phyloP scores from a whole-genome alignment of 2,329 filamentous ascomycete species.

The Chaetomium olivaceum region DNA sequence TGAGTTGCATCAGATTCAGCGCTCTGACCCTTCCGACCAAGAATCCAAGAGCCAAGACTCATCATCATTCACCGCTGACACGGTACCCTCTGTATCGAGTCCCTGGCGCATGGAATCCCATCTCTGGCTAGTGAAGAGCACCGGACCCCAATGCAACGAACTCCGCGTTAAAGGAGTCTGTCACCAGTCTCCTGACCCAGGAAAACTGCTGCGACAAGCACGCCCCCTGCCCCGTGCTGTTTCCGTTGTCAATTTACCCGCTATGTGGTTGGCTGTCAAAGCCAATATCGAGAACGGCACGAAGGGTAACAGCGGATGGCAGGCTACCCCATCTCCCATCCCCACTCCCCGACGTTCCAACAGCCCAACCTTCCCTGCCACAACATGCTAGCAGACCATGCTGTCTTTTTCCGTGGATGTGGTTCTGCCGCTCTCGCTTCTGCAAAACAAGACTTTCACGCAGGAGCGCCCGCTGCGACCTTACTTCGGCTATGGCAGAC shows the following conservation, averaged over 20 bases:
- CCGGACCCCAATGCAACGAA: not conserved
- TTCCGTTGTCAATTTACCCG: not conserved
- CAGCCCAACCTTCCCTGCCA: not conserved
- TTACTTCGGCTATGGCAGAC: not conserved
- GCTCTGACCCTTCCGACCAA: not conserved
- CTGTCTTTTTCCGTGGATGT: not conserved
- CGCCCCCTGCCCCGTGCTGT: not conserved
- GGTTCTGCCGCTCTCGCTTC: slow-evolving; percentile 24
- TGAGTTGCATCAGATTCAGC: not conserved
- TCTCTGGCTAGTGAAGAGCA: not conserved
- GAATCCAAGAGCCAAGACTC: not conserved
- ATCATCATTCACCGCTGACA: not conserved
- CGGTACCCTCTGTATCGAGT: too few relatives aligned
- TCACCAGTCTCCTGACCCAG: not conserved
- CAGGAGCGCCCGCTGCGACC: not conserved
- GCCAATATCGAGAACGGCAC: not conserved
- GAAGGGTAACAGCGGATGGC: slow-evolving; percentile 2
- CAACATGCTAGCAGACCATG: too few relatives aligned
- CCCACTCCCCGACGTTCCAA: not conserved
- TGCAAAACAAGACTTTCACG: not conserved
- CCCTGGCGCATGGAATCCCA: too few relatives aligned
- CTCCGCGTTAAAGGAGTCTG: not conserved
- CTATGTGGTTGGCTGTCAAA: slow-evolving; percentile 7
- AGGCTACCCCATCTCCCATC: not conserved
- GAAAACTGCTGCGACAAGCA: not conserved